Percentiles rank a stretch among this genome's conserved stretches.
phyloP scores from a whole-genome alignment of 257 asterid species.

The Echites panduratus region DNA sequence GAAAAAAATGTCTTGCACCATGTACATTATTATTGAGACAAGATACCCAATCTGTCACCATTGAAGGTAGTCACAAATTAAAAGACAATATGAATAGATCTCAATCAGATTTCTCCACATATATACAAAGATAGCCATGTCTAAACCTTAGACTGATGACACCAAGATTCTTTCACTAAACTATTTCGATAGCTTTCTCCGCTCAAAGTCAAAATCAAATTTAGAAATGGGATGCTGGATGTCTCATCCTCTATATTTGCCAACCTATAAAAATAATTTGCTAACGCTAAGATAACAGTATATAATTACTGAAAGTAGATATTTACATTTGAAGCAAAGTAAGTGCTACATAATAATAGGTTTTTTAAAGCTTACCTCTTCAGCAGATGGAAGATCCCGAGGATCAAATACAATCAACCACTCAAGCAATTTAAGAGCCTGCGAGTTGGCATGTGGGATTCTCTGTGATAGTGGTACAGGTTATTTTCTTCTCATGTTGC shows the following conservation, averaged over 20 bases:
- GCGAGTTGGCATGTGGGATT: conserved; percentile 73
- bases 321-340: background rate
- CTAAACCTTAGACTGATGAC: no score
- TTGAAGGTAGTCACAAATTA: background rate
- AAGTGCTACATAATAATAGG: background rate
- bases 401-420: conserved; percentile 88
- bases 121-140: no score
- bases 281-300: conserved; percentile 45
- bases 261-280: conserved; percentile 73
- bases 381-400: conserved; percentile 90
- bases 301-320: background rate
- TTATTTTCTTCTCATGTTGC: conserved; percentile 73
- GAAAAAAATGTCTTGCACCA: no score
- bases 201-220: conserved; percentile 87
- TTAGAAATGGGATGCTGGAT: conserved; percentile 65
- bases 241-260: conserved; percentile 93
- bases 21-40: no score
- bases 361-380: conserved; percentile 43
- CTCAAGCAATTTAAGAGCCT: conserved; percentile 79
- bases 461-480: conserved; percentile 60
- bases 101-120: no score
- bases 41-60: background rate
- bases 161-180: no score
- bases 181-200: conserved; percentile 61
- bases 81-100: conserved; percentile 14